phyloP scores from a whole-genome alignment of 352 stramenopile species.

The Phytophthora tubulina region DNA sequence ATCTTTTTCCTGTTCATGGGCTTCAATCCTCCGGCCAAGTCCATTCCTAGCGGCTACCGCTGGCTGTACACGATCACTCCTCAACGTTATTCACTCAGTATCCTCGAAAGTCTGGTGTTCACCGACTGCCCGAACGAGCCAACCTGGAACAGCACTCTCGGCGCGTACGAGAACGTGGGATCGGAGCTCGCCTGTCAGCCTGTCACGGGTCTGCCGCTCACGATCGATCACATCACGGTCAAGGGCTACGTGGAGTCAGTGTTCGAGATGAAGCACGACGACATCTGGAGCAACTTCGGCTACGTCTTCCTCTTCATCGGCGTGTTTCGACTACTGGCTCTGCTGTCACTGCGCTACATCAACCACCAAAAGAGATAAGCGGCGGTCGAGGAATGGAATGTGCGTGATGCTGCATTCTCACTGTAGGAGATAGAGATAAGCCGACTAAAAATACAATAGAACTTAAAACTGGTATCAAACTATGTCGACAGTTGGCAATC shows the following conservation, averaged over 20 bases:
- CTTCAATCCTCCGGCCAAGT: constrained; percentile 34
- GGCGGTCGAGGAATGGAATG: neutral
- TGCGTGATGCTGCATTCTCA: no score
- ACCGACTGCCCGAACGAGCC: constrained; percentile 31
- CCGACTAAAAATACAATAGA: no score
- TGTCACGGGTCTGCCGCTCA: constrained; percentile 20
- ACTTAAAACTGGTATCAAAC: no score
- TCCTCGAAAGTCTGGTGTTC: constrained; percentile 44
- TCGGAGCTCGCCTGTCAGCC: constrained; percentile 34
- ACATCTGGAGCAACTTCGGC: constrained; percentile 37
- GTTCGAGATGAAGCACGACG: constrained; percentile 37
- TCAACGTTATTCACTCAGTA: constrained; percentile 29
- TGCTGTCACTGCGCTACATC: constrained; percentile 48
- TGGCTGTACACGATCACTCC: constrained; percentile 38
- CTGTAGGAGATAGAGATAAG: no score
- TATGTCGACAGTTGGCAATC: no score
- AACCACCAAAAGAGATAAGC: constrained; percentile 51
- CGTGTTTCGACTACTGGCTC: constrained; percentile 32
- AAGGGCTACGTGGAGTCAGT: constrained; percentile 36
- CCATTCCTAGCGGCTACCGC: constrained; percentile 34
- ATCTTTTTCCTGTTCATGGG: constrained; percentile 40
- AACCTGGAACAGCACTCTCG: constrained; percentile 31
- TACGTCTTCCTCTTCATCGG: constrained; percentile 37
- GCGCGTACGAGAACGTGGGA: constrained; percentile 28
- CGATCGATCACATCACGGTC: constrained; percentile 35